These are phyloP conservation scores for Beauveria medogensis DNA, from an alignment of 2,329 filamentous ascomycete genomes.

Conservation along the genomic window DNA sequence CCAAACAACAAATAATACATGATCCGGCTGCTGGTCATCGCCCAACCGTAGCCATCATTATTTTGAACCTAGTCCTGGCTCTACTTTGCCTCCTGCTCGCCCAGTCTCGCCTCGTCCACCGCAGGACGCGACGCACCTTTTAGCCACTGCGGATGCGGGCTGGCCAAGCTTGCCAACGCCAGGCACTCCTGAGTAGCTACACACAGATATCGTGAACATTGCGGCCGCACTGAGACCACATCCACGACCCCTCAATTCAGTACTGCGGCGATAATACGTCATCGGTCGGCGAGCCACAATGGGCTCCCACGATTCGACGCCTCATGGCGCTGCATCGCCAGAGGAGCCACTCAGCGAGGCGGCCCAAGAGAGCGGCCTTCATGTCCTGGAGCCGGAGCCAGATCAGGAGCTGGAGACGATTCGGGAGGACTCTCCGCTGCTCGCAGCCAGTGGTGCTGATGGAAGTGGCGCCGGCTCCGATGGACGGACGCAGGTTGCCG, in stretches of 20 bases:
- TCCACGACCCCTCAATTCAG: neutral
- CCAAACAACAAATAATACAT: neutral
- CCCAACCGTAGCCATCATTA: neutral
- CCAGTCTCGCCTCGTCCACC: neutral
- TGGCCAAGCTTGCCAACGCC: neutral
- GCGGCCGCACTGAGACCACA: neutral
- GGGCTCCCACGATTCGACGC: neutral
- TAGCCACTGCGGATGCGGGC: neutral
- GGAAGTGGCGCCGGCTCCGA: neutral
- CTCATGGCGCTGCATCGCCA: neutral
- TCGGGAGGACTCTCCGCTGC: slow-evolving; percentile 14
- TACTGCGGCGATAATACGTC: neutral
- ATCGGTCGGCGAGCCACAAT: neutral
- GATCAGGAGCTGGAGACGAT: slow-evolving; percentile 13
- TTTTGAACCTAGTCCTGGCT: neutral
- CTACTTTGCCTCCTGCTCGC: neutral
- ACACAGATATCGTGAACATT: neutral
- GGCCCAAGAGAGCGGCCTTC: slow-evolving; percentile 5
- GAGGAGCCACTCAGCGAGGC: slow-evolving; percentile 8
- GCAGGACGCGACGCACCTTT: neutral
- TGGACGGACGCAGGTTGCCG: slow-evolving; percentile 26
- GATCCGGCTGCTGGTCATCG: neutral
- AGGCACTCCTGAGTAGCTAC: neutral
- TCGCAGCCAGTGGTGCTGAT: slow-evolving; percentile 10
- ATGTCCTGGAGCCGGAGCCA: slow-evolving; percentile 6